Percentiles rank a stretch among this genome's conserved stretches.
phyloP scores from a whole-genome alignment of 768 basidiomycete species.

The Mycena epipterygia region DNA sequence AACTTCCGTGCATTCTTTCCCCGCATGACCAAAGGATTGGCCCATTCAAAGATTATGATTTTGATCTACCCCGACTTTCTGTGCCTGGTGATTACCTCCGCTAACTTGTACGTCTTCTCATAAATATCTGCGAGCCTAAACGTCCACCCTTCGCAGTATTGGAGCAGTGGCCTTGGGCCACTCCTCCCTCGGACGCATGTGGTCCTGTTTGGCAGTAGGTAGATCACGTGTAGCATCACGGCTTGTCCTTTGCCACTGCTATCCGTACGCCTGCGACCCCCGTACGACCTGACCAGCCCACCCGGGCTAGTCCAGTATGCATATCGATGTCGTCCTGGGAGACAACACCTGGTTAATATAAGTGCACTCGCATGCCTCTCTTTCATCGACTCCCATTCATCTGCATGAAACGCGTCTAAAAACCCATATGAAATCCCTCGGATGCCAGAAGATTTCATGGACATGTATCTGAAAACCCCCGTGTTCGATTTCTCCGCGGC shows the following conservation, averaged over 20 bases:
- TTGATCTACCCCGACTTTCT: constrained; percentile 22
- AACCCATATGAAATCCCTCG: neutral
- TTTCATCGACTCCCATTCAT: neutral
- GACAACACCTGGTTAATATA: constrained; percentile 22
- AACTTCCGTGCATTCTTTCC: constrained; percentile 22
- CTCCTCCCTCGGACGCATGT: no score
- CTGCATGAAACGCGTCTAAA: neutral
- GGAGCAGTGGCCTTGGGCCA: no score
- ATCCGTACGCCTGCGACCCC: no score
- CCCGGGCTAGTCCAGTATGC: neutral
- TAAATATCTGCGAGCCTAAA: neutral
- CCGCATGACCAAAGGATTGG: neutral
- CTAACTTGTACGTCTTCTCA: constrained; percentile 17
- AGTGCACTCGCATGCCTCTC: neutral
- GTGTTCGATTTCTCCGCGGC: constrained; percentile 12
- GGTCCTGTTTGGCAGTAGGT: no score
- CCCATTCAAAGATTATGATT: constrained; percentile 23
- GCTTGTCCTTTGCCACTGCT: no score
- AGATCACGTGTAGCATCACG: no score
- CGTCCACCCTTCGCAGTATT: neutral
- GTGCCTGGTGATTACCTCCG: constrained; percentile 24
- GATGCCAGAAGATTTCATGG: neutral
- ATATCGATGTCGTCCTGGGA: neutral
- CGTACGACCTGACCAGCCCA: no score
- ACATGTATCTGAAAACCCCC: neutral